Percentiles rank a stretch among this genome's conserved stretches.
Evolutionary conservation across 768 basidiomycete species (phyloP).

Genomic region (Heimioporus sp.): DNA sequence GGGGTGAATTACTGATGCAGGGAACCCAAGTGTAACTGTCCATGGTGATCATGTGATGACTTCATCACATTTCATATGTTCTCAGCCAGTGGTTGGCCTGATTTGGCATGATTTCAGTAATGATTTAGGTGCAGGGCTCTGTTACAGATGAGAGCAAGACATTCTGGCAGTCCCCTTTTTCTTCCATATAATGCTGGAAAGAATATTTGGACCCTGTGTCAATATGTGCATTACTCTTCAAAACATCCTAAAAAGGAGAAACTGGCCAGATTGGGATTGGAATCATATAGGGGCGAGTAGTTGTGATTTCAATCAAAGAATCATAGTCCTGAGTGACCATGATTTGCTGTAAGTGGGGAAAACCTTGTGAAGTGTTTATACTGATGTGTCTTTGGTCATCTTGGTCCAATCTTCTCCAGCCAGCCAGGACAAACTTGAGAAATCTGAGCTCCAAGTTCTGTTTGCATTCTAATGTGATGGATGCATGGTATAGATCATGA

Average conservation of each 20-base stretch:
- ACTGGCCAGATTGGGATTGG: background rate
- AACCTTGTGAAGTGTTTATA: background rate
- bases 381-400: background rate
- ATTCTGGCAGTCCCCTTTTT: too few relatives aligned
- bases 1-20: too few relatives aligned
- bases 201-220: too few relatives aligned
- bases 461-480: too few relatives aligned
- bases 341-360: background rate
- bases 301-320: constrained; percentile 3
- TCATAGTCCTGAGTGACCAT: background rate
- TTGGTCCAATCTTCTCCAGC: background rate
- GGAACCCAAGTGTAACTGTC: too few relatives aligned
- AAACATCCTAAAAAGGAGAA: background rate
- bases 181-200: too few relatives aligned
- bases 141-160: too few relatives aligned
- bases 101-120: too few relatives aligned
- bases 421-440: constrained; percentile 6
- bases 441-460: background rate
- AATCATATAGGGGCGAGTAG: background rate
- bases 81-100: too few relatives aligned
- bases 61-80: too few relatives aligned
- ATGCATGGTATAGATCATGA: background rate
- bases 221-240: background rate
- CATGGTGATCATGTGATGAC: too few relatives aligned
- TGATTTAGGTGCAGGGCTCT: too few relatives aligned